Evolutionary conservation across 169 alveolate species (phyloP).

Genomic region (Eimeria falciformis): DNA sequence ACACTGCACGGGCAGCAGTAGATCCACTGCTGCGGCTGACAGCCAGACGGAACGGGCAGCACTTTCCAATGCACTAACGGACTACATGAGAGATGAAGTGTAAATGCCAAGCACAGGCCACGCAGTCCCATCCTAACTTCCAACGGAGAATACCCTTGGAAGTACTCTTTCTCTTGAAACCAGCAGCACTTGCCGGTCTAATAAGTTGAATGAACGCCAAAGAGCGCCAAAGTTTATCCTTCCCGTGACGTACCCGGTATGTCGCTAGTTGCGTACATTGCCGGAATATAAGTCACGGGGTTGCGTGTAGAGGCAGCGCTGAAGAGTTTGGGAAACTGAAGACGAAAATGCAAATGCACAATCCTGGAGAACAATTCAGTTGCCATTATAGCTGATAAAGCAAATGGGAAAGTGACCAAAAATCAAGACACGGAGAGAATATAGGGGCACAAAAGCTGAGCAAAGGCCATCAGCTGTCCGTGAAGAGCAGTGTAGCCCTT

Average conservation of each 20-base stretch:
- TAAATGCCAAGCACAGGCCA: too few species aligned
- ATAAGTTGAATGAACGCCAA: neutral
- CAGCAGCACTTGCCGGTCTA: neutral
- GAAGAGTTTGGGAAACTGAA: conserved; percentile 73
- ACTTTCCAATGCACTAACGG: neutral
- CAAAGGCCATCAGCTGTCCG: too few species aligned
- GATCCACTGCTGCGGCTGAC: neutral
- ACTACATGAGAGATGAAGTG: too few species aligned
- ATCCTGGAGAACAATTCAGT: neutral
- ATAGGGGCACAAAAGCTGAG: neutral
- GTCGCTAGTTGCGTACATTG: conserved; percentile 49
- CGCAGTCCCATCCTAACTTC: too few species aligned
- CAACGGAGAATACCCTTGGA: neutral
- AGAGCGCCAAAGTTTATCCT: neutral
- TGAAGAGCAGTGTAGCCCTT: too few species aligned
- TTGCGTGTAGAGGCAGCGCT: conserved; percentile 74
- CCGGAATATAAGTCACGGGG: conserved; percentile 72
- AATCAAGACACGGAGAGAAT: neutral
- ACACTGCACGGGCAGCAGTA: neutral
- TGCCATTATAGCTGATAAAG: neutral
- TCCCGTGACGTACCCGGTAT: conserved; percentile 61
- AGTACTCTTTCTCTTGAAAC: neutral
- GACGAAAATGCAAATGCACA: neutral
- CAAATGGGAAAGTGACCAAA: neutral
- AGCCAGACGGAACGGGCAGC: neutral